Base-by-base conservation (phyloP, 2,329 filamentous ascomycete genomes). In the Penicillium thymicola region DNA sequence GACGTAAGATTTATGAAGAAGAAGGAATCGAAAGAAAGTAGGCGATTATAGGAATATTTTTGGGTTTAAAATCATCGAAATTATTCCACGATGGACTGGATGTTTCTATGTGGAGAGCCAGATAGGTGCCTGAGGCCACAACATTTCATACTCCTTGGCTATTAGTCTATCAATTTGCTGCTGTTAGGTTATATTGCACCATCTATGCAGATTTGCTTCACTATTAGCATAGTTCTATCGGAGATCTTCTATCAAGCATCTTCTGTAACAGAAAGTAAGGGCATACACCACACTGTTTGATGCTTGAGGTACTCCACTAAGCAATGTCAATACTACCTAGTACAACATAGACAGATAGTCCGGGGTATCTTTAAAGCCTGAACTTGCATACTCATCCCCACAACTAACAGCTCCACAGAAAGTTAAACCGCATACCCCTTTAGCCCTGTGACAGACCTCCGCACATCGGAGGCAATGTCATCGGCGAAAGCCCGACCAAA, bases 401-500 rank as follows among this genome's bases (percentile, higher is more conserved):
- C 23, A 41, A 42, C 18, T 8, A 5, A 34, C 37, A 44, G 10
- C 28, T 11, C 21, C 21, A n/a, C 5, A 4, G 11, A 34, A 34
- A 5, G 13, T 10, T 27, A 11, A 28, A 8, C 2, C 16, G 11
- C 18, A 37, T 38, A 5, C 4, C 27, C 13, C 28, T 18, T 23
- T 32, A 21, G 8, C 13, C 28, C 18, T 13, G 18, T 8, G 14
- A n/a, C 23, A 30, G 14, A 38, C 3, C 44, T 48, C 47, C 43
- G 41, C 30, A 46, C 36, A 38, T 44, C 54, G 36, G 51, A 59
- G 25, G 32, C n/a, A 11, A 47, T 34, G 27, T 23, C 18, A 54
- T 58, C 64, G 61, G 59, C 40, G 41, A 55, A 60, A 45, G 41
- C 46, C 65, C 62, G 64, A 61, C 44, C 18, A 45, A 18, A 9